phyloP scores from a whole-genome alignment of 345 rosid genomes.

The Iberis pinnata region DNA sequence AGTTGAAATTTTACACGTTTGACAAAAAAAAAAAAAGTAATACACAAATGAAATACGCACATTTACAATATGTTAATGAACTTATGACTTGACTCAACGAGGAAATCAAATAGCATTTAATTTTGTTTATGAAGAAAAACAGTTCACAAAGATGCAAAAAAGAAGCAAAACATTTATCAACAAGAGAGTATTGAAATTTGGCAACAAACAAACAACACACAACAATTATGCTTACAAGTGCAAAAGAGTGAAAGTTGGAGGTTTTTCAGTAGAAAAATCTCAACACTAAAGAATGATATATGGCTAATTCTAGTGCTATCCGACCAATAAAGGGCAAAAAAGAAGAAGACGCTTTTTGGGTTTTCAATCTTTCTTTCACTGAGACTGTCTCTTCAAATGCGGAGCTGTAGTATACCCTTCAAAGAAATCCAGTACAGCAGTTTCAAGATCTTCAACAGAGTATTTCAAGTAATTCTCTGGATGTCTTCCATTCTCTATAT shows the following conservation, averaged over 20 bases:
- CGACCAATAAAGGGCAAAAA: too few relatives aligned
- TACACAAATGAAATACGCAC: too few relatives aligned
- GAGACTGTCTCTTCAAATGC: conserved; percentile 68
- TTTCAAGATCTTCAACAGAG: conserved; percentile 85
- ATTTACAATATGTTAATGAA: too few relatives aligned
- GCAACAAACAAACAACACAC: conserved; percentile 16
- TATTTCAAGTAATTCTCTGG: conserved; percentile 94
- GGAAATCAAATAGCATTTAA: conserved; percentile 2
- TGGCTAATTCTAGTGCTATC: conserved; percentile 6
- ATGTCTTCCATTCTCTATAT: conserved; percentile 86
- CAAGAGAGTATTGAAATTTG: conserved; percentile 12
- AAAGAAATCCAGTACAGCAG: conserved; percentile 85
- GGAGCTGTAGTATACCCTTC: conserved; percentile 76
- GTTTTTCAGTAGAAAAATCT: too few relatives aligned
- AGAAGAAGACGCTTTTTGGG: too few relatives aligned
- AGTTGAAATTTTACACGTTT: too few relatives aligned
- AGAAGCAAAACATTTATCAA: conserved; percentile 13
- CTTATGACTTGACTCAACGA: too few relatives aligned
- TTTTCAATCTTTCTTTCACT: conserved; percentile 24
- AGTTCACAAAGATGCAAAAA: too few relatives aligned
- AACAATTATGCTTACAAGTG: conserved; percentile 17
- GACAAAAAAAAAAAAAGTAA: too few relatives aligned
- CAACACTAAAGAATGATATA: conserved; percentile 26
- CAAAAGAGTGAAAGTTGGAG: conserved; percentile 2
- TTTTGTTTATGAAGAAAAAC: conserved; percentile 2